Base-by-base conservation (phyloP, 345 rosid genomes). In the Gossypium longicalyx region DNA sequence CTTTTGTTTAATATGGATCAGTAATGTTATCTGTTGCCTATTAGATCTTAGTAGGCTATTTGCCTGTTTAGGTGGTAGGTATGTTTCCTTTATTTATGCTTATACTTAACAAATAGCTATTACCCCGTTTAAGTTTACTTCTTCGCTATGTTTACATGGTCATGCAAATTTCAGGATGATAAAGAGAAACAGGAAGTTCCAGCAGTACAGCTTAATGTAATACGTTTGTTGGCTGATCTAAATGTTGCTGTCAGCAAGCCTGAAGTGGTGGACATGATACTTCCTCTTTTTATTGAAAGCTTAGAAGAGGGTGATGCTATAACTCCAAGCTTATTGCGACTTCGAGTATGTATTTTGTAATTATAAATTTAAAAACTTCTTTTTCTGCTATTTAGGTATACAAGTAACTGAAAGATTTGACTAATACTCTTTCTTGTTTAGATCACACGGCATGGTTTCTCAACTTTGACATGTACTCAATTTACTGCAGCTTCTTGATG, bases 281-380 rank as follows among this genome's bases (percentile, higher is more conserved):
- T 96, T 85, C 98, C 99, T 5, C 97, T 91, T 78, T 96, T 90
- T 85, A 84, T 96, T 80, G 99, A 96, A 89, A 91, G 87, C 79
- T 83, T 96, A 80, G 99, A 96, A 86, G 99, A 93, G 93, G 98
- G 99, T 60, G 99, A 93, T 82, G 98, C 97, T 83, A 86, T 93
- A 60, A 71, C 87, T 84, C 93, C 99, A 79, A 85, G 99, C 81
- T 80, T 86, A 82, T 83, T 96, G 80, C 91, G 98, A 79, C 91
- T 96, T 79, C 87, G 92, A 75, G 99, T 93, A 93, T 81, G 67
- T 74, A 27, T 74, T 85, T 79, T 67, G 69, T 79, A 60, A 58
- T 77, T 73, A 20, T 56, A 44, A 54, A 70, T 58, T 77, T 74
- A 1, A 29, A 47, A 76, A 29, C 25, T 57, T 41, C 12, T 78